Percentiles rank a stretch among this genome's conserved stretches.
Conservation (phyloP, 2,329 filamentous ascomycete species). For the Diaporthe australafricana region DNA sequence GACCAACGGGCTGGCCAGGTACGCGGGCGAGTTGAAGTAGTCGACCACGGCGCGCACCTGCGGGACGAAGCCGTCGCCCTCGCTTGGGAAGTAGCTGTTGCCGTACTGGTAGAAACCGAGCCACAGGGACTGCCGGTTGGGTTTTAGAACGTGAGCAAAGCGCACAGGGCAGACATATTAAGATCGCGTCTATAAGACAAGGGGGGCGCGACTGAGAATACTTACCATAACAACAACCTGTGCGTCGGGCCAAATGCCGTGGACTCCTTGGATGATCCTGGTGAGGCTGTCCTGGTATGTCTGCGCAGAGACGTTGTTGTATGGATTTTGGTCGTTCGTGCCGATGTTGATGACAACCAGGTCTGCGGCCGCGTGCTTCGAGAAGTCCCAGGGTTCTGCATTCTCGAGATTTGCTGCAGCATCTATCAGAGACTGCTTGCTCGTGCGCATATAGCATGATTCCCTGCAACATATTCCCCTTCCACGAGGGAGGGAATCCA, state of each 20-base stretch:
- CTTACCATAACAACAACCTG: slow-evolving; percentile 58
- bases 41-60: slow-evolving; percentile 63
- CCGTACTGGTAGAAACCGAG: slow-evolving; percentile 63
- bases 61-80: slow-evolving; percentile 55
- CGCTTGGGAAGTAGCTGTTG: slow-evolving; percentile 60
- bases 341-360: slow-evolving; percentile 60
- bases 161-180: no score
- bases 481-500: not conserved
- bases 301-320: slow-evolving; percentile 50
- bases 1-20: slow-evolving; percentile 52
- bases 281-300: slow-evolving; percentile 55
- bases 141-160: slow-evolving; percentile 38
- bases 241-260: slow-evolving; percentile 58
- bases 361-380: slow-evolving; percentile 54
- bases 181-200: no score
- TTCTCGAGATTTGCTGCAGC: slow-evolving; percentile 44
- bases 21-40: slow-evolving; percentile 61
- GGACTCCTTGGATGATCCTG: slow-evolving; percentile 58
- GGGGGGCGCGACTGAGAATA: not conserved
- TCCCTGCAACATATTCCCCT: not conserved
- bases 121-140: slow-evolving; percentile 59
- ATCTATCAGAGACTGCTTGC: not conserved
- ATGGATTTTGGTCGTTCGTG: slow-evolving; percentile 54
- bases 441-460: not conserved
- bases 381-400: slow-evolving; percentile 58